Evolutionary conservation across 106 monocot genomes (phyloP).

Genomic region (Posidonia australis): DNA sequence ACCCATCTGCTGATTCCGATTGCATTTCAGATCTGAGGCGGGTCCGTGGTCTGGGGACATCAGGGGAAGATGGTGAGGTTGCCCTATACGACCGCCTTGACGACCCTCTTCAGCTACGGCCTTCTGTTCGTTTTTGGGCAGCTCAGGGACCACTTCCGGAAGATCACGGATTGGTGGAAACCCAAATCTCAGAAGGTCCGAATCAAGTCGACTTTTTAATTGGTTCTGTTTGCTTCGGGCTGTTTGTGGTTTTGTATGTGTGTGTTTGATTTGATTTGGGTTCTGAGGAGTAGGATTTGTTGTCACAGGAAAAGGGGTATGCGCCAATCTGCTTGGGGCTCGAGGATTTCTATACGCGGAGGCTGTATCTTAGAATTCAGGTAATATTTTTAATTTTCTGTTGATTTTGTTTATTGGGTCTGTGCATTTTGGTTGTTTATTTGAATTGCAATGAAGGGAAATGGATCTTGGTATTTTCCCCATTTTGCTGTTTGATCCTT

Average conservation of each 20-base stretch:
- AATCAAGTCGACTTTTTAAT: neutral
- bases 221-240: neutral
- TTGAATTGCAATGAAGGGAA: too few relatives aligned
- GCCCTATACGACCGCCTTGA: slow-evolving; percentile 19
- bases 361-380: slow-evolving; percentile 26
- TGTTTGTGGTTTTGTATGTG: too few relatives aligned
- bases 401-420: too few relatives aligned
- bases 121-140: slow-evolving; percentile 13
- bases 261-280: neutral
- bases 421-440: too few relatives aligned
- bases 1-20: neutral
- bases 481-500: too few relatives aligned
- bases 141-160: slow-evolving; percentile 14
- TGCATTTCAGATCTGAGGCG: slow-evolving; percentile 5
- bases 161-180: slow-evolving; percentile 3
- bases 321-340: slow-evolving; percentile 23
- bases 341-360: slow-evolving; percentile 21
- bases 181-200: neutral
- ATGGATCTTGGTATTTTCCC: too few relatives aligned
- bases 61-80: slow-evolving; percentile 16
- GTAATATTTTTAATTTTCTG: slow-evolving; percentile 1
- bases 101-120: slow-evolving; percentile 18
- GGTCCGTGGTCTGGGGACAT: neutral
- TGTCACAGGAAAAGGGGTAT: slow-evolving; percentile 11
- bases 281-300: slow-evolving; percentile 15